phyloP scores from a whole-genome alignment of 2,329 filamentous ascomycete species.

The Aspergillus novofumigatus region DNA sequence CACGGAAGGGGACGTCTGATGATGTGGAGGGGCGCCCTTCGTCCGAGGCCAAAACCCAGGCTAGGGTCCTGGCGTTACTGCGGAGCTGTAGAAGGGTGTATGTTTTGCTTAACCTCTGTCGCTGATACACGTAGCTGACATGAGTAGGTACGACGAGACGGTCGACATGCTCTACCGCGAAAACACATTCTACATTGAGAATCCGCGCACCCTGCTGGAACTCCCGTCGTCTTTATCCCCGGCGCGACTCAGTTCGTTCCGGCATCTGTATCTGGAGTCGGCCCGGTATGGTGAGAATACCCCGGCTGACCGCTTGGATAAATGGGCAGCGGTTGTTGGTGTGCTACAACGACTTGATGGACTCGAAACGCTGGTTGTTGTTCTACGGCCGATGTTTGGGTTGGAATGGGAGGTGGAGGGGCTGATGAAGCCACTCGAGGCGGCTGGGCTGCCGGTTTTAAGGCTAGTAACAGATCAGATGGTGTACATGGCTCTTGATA shows the following conservation, averaged over 20 bases:
- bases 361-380: background rate
- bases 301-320: background rate
- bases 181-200: conserved; percentile 6
- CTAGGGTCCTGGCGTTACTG: too few relatives aligned
- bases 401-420: background rate
- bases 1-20: too few relatives aligned
- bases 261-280: background rate
- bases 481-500: background rate
- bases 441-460: background rate
- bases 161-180: background rate
- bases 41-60: too few relatives aligned
- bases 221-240: background rate
- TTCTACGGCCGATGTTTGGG: background rate
- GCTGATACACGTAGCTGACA: background rate
- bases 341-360: background rate
- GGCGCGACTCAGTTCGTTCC: background rate
- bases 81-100: too few relatives aligned
- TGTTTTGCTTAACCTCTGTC: too few relatives aligned
- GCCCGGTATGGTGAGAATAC: background rate
- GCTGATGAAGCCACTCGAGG: background rate
- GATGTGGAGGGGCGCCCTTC: too few relatives aligned
- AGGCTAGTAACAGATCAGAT: background rate
- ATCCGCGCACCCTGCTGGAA: conserved; percentile 1
- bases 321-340: background rate
- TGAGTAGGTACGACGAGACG: background rate